Conservation (phyloP, 257 asterid genomes). For the Nicotiana knightiana region DNA sequence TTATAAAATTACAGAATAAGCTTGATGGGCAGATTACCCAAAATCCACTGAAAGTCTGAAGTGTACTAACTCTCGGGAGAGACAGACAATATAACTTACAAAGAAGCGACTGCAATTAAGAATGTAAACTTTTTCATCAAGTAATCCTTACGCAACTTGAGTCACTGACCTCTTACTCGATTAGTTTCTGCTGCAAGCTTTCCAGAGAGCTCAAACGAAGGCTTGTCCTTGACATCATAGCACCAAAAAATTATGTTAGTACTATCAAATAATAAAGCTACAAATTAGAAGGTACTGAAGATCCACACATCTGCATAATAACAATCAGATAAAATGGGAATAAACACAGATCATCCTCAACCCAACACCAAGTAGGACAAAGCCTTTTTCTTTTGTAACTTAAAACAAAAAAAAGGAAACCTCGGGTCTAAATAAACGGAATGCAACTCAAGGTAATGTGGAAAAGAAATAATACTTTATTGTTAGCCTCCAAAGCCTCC, state of each 20-base stretch:
- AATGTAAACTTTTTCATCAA: not conserved
- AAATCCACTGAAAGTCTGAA: conserved; percentile 3
- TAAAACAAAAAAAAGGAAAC: conserved; percentile 12
- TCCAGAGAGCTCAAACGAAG: conserved; percentile 97
- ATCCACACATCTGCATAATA: not conserved
- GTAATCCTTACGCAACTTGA: not conserved
- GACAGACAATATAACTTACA: not conserved
- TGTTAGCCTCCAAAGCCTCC: conserved; percentile 55
- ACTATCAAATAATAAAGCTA: conserved; percentile 11
- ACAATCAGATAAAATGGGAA: not conserved
- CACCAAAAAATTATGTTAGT: not conserved
- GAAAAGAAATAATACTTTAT: not conserved
- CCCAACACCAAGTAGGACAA: not conserved
- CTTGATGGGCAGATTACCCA: not conserved
- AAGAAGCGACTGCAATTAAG: not conserved
- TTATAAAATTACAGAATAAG: not conserved
- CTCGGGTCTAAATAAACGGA: not conserved
- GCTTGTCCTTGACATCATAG: conserved; percentile 69
- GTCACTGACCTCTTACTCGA: conserved; percentile 62
- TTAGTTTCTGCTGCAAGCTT: conserved; percentile 98
- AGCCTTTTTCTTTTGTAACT: not conserved
- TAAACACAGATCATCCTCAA: not conserved
- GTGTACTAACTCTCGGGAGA: not conserved
- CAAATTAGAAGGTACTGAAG: conserved; percentile 8
- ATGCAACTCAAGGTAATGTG: conserved; percentile 7